phyloP scores from a whole-genome alignment of 2,329 filamentous ascomycete genomes.

The Stachybotrys echinatus region DNA sequence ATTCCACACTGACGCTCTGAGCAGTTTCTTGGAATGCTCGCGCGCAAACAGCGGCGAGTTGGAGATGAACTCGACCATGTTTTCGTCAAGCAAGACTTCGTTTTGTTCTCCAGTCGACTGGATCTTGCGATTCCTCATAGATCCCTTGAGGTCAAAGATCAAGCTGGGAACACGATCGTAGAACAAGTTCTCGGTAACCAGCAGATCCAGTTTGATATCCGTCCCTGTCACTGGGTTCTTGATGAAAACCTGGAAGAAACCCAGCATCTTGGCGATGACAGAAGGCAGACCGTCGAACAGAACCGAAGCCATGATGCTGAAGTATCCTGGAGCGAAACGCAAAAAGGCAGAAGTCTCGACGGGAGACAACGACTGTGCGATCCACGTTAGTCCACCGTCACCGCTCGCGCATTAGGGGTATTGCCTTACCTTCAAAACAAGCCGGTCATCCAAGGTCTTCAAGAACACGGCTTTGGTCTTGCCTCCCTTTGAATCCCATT shows the following conservation, averaged over 20 bases:
- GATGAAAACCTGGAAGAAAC: constrained; percentile 95
- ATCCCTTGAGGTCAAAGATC: constrained; percentile 94
- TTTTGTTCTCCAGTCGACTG: constrained; percentile 93
- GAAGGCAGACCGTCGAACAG: constrained; percentile 93
- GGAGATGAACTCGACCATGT: constrained; percentile 99
- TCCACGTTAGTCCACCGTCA: constrained; percentile 9
- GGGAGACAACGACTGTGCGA: constrained; percentile 68
- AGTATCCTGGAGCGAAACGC: constrained; percentile 93
- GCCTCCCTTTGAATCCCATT: constrained; percentile 97
- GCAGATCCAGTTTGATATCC: constrained; percentile 89
- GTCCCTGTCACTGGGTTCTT: constrained; percentile 89
- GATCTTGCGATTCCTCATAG: constrained; percentile 97
- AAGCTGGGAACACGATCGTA: constrained; percentile 88
- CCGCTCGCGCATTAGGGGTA: too few relatives aligned
- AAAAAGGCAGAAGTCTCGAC: constrained; percentile 93
- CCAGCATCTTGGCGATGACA: constrained; percentile 98
- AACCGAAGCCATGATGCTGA: constrained; percentile 93
- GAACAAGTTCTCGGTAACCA: constrained; percentile 97
- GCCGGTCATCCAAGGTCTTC: constrained; percentile 90
- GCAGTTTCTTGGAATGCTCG: constrained; percentile 91
- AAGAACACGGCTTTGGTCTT: constrained; percentile 97
- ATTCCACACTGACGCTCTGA: constrained; percentile 91
- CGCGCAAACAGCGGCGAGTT: constrained; percentile 92
- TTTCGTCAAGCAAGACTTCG: constrained; percentile 94
- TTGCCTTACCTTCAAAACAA: constrained; percentile 68